These are phyloP conservation scores for Macadamia integrifolia DNA, from an alignment of 164 flowering plant genomes.

Conservation along the genomic window DNA sequence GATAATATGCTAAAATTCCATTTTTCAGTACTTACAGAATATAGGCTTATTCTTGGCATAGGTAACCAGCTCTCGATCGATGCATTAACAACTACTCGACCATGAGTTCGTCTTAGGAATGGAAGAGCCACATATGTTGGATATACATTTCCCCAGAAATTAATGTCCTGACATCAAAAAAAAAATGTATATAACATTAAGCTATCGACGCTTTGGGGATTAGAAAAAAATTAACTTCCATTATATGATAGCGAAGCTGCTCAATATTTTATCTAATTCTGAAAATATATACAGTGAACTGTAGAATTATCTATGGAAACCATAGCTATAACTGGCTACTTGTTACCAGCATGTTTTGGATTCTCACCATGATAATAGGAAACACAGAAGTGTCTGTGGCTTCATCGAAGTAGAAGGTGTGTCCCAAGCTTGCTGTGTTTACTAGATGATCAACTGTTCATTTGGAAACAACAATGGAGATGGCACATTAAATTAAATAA, in stretches of 20 bases:
- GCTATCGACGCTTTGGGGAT: too few relatives aligned
- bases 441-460: conserved; percentile 92
- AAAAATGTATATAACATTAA: too few relatives aligned
- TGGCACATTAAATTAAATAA: neutral
- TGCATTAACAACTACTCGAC: conserved; percentile 76
- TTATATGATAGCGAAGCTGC: too few relatives aligned
- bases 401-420: conserved; percentile 80
- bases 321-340: too few relatives aligned
- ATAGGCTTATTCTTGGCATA: conserved; percentile 86
- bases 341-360: neutral
- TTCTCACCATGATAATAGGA: conserved; percentile 70
- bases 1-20: neutral
- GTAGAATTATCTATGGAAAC: too few relatives aligned
- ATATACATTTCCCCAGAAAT: conserved; percentile 96
- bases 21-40: conserved; percentile 51
- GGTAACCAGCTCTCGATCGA: conserved; percentile 92
- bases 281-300: too few relatives aligned
- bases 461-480: neutral
- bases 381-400: conserved; percentile 67
- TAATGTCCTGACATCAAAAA: conserved; percentile 57
- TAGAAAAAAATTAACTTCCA: too few relatives aligned
- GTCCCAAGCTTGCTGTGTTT: conserved; percentile 82
- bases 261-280: too few relatives aligned
- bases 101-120: conserved; percentile 54
- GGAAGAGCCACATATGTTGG: conserved; percentile 90